Evolutionary conservation across 129 eudicot genomes (phyloP), one percentile per base, ranked within the genome.

Genomic region (Erigeron canadensis): DNA sequence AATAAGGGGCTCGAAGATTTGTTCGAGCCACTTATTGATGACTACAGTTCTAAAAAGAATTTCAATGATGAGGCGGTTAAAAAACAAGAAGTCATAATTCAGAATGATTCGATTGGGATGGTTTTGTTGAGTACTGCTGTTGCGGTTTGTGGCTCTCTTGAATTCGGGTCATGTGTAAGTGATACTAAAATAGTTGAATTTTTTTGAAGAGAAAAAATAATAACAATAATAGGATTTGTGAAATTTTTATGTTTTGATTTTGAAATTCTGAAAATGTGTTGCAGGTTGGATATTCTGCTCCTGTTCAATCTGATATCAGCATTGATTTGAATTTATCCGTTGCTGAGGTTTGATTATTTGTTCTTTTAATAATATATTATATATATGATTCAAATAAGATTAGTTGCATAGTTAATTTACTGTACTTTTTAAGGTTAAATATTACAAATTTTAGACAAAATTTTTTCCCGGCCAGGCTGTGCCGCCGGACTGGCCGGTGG

Each of bases 281-380:
- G 82, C 81, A 91, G 97, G 97, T 88, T 74, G 97, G 97, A 47
- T 91, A 88, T 66, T 88, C 97, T 15, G 92, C 97, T 34, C 97
- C 97, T 16, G 80, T 86, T 79, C 97, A 91, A 73, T 79, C 89
- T 67, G 89, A 86, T 50, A 86, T 91, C 70, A 84, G 87, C 70
- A 76, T 77, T 55, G 97, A 91, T 72, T 75, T 91, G 68, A 75
- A 81, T 63, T 51, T 91, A 38, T 77, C 94, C 8, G 77, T 91
- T 41, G 85, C 97, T 4, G 73, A 91, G 96, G 97, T 90, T 91
- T 41, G 5, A 46, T 18, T 61, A 6, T 9, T 70, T 42, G 6
- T 66, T 46, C 6, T 5, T 59, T 39, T 3, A 58, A 10, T 56
- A 37, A 38, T 34, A 42, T 10, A 4, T 22, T 10, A 0, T 0